Evolutionary conservation across 352 stramenopile genomes (phyloP).

Genomic region (Phytophthora sansomeana): DNA sequence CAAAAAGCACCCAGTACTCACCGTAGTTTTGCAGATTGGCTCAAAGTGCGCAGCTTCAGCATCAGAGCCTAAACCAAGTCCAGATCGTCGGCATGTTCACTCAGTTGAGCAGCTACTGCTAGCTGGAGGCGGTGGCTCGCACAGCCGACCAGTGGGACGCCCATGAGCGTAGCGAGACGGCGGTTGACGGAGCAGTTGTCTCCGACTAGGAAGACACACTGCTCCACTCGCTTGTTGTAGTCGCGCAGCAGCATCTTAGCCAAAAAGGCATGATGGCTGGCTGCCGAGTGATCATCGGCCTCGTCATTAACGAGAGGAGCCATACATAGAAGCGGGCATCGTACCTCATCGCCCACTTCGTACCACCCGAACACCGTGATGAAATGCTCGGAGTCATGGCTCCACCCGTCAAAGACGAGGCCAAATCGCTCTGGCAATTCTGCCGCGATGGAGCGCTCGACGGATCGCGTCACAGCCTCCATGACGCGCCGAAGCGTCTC

Average conservation of each 20-base stretch:
- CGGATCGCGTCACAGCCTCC: slow-evolving; percentile 1
- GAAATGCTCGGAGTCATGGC: slow-evolving; percentile 5
- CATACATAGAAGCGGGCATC: slow-evolving; percentile 1
- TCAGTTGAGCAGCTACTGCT: neutral
- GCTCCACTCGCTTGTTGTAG: too few species aligned
- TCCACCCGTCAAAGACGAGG: slow-evolving; percentile 9
- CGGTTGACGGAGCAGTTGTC: too few species aligned
- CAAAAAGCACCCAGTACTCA: too few species aligned
- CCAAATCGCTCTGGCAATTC: slow-evolving; percentile 3
- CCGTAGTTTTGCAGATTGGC: neutral
- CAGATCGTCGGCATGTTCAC: neutral
- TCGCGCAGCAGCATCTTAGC: too few species aligned
- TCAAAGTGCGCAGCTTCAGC: neutral
- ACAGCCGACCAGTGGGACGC: neutral
- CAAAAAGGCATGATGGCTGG: neutral
- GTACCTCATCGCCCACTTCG: slow-evolving; percentile 2
- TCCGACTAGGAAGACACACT: too few species aligned
- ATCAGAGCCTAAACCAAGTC: neutral
- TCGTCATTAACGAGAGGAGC: slow-evolving; percentile 5
- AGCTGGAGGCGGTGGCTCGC: neutral
- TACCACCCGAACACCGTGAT: slow-evolving; percentile 8
- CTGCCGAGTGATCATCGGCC: neutral
- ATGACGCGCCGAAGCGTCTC: slow-evolving; percentile 2
- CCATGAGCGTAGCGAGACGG: too few species aligned
- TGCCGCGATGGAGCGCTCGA: slow-evolving; percentile 2